Base-by-base conservation (phyloP, 352 stramenopile species). In the Thalassiosira mediterranea region DNA sequence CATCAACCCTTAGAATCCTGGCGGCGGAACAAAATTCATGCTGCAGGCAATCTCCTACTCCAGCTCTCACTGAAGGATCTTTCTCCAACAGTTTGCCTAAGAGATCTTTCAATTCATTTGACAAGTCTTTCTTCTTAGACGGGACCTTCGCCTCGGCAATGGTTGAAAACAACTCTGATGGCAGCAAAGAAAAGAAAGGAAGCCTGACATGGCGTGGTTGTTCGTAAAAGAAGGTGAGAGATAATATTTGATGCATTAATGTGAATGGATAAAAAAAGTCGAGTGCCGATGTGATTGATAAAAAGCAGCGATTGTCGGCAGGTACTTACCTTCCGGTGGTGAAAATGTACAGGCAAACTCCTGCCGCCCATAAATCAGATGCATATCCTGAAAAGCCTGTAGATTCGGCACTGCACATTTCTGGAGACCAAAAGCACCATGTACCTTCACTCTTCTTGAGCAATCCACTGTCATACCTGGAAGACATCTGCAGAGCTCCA, bases 291-390 rank as follows among this genome's bases (percentile, higher is more conserved):
- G n/a, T n/a, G n/a, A n/a, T n/a, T n/a, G n/a, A n/a, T n/a, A n/a
- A n/a, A n/a, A n/a, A n/a, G n/a, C n/a, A n/a, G n/a, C n/a, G n/a
- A n/a, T n/a, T n/a, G n/a, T n/a, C n/a, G n/a, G n/a, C n/a, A n/a
- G n/a, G n/a, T 44, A 44, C 37, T 44, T n/a, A 44, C 37, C 15
- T 63, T 11, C 95, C 95, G 54, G 97, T 98, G 5, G 96, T 89
- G 76, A 99, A 98, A 84, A 98, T 97, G 76, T 97, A 98, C 1
- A 98, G 76, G 68, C 95, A 98, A 29, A 99, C 79, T 2, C 96
- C 96, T 17, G 94, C 97, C 11, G 96, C 95, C 96, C 96, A 99
- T 13, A 98, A 92, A 79, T 99, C 96, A 29, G 88, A 81, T n/a
- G 83, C 66, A 71, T 91, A 95, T 1, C 75, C 88, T 28, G 90